Conservation (phyloP, 805 yeast genomes). For the Kodamaea sagamina region DNA sequence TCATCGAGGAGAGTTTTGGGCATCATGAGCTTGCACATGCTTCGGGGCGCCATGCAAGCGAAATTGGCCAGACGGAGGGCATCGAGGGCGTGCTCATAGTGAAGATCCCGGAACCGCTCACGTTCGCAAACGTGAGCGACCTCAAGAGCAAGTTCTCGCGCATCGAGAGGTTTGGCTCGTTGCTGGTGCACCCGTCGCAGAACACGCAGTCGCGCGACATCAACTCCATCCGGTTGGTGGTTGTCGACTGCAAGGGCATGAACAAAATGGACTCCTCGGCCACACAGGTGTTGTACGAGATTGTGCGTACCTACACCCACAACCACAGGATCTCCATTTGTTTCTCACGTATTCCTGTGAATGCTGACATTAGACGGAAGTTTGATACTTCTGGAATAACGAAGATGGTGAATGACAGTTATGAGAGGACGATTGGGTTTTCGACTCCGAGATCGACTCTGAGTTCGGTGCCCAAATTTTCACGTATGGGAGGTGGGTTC, state of each 20-base stretch:
- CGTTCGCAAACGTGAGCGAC: slow-evolving; percentile 83
- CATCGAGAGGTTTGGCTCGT: slow-evolving; percentile 75
- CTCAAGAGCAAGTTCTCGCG: slow-evolving; percentile 65
- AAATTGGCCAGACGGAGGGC: slow-evolving; percentile 39
- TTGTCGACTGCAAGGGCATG: slow-evolving; percentile 83
- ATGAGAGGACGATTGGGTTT: slow-evolving; percentile 17
- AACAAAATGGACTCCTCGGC: slow-evolving; percentile 78
- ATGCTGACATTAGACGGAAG: slow-evolving; percentile 47
- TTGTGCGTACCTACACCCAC: slow-evolving; percentile 54
- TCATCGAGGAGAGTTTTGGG: slow-evolving; percentile 40
- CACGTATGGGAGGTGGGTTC: slow-evolving; percentile 33
- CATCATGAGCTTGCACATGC: slow-evolving; percentile 6
- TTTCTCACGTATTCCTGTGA: slow-evolving; percentile 60
- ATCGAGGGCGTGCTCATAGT: slow-evolving; percentile 76
- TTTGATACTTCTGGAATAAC: slow-evolving; percentile 58
- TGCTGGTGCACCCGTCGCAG: slow-evolving; percentile 73
- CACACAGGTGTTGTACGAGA: slow-evolving; percentile 65
- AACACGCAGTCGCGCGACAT: slow-evolving; percentile 47
- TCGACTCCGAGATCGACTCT: background rate
- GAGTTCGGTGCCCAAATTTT: slow-evolving; percentile 5
- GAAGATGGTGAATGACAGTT: slow-evolving; percentile 24
- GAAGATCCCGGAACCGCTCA: slow-evolving; percentile 83
- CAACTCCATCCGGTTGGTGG: slow-evolving; percentile 53
- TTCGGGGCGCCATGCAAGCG: slow-evolving; percentile 10
- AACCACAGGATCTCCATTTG: slow-evolving; percentile 56